phyloP scores from a whole-genome alignment of 164 flowering plant species.

The Magnolia kwangsiensis region DNA sequence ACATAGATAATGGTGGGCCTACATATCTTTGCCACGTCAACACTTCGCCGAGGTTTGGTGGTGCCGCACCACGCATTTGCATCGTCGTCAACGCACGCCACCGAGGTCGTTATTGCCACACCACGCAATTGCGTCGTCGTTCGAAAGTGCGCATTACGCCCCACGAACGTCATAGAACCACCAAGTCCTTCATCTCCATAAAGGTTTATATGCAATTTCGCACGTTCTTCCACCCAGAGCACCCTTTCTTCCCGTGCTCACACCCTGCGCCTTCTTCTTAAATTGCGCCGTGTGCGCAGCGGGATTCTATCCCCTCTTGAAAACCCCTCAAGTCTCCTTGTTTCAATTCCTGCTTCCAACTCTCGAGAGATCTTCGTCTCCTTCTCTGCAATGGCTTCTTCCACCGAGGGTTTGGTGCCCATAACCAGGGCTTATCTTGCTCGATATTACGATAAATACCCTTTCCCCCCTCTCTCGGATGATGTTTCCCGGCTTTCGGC shows the following conservation, averaged over 20 bases:
- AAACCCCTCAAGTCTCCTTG: not conserved
- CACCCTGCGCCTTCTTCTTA: not conserved
- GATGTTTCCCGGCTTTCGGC: constrained; percentile 60
- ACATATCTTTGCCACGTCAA: too few species aligned
- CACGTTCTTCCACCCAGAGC: not conserved
- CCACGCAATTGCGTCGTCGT: too few species aligned
- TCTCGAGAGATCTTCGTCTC: not conserved
- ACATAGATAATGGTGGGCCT: too few species aligned
- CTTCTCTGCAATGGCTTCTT: constrained; percentile 57
- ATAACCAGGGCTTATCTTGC: constrained; percentile 73
- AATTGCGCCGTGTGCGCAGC: not conserved
- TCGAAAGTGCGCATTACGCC: not conserved
- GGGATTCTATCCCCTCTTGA: not conserved
- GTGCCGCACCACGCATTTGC: too few species aligned
- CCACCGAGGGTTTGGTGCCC: constrained; percentile 86
- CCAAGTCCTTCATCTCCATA: not conserved
- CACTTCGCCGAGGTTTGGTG: too few species aligned
- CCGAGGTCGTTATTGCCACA: too few species aligned
- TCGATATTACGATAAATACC: constrained; percentile 77
- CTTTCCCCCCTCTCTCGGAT: constrained; percentile 54
- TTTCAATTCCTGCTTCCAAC: not conserved
- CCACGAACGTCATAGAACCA: not conserved
- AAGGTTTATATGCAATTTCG: not conserved
- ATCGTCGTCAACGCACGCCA: too few species aligned
- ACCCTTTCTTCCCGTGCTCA: not conserved